A percentile compares a stretch with the other conserved stretches of the same genome.
phyloP scores from a whole-genome alignment of 2,329 filamentous ascomycete species.

The Basipetospora sp. region DNA sequence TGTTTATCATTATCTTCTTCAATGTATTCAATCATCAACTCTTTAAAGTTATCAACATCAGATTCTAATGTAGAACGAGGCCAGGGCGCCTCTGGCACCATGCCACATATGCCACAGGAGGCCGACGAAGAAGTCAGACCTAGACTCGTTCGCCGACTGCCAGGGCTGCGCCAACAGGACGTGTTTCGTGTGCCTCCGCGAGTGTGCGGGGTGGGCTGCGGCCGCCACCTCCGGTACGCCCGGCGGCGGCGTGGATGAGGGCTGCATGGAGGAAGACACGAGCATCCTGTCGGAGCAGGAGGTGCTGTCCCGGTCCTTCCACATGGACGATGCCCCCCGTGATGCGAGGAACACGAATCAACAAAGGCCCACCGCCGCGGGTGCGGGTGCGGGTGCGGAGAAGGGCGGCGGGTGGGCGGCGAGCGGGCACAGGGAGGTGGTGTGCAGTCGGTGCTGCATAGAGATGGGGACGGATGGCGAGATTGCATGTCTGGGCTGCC shows the following conservation, averaged over 20 bases:
- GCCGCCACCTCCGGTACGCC: constrained; percentile 6
- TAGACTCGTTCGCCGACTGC: constrained; percentile 53
- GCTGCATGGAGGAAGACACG: constrained; percentile 22
- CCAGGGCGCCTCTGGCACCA: constrained; percentile 24
- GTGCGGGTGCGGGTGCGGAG: not conserved
- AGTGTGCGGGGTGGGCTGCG: constrained; percentile 38
- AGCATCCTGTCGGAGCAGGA: constrained; percentile 19
- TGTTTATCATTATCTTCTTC: not conserved
- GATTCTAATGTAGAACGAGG: not conserved
- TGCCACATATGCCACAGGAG: constrained; percentile 56
- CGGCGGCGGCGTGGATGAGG: constrained; percentile 18
- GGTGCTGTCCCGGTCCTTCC: constrained; percentile 29
- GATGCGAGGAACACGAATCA: too few relatives aligned
- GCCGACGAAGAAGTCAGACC: constrained; percentile 48
- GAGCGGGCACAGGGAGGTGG: constrained; percentile 33
- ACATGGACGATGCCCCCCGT: constrained; percentile 31
- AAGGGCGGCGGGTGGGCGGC: constrained; percentile 21
- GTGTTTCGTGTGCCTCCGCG: constrained; percentile 54
- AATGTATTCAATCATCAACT: too few relatives aligned
- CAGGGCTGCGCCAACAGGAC: constrained; percentile 45
- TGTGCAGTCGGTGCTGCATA: constrained; percentile 56
- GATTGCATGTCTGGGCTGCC: constrained; percentile 50
- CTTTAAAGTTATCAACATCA: not conserved
- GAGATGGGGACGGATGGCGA: constrained; percentile 51
- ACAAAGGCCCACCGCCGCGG: too few relatives aligned